phyloP scores from a whole-genome alignment of 2,329 filamentous ascomycete genomes.

The Epichloe festucae region DNA sequence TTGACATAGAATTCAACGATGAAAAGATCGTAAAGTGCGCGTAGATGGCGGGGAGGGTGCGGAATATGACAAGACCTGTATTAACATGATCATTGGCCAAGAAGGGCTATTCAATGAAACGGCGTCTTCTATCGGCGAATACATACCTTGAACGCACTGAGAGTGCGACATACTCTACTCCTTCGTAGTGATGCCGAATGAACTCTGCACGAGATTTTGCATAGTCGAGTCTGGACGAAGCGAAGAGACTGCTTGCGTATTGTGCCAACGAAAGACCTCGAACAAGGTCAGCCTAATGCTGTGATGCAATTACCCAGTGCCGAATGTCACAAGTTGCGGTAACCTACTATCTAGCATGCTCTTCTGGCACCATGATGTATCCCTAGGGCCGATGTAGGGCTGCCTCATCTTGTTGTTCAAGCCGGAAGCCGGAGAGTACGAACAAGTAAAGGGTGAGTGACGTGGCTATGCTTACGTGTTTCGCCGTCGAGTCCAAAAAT shows the following conservation, averaged over 20 bases:
- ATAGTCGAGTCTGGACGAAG: background rate
- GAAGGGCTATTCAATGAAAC: background rate
- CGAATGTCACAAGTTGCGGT: background rate
- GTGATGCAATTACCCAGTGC: background rate
- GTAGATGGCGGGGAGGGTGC: conserved; percentile 17
- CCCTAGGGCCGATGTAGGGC: too few relatives aligned
- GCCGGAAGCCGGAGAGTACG: too few relatives aligned
- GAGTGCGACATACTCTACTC: background rate
- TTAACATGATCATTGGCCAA: conserved; percentile 16
- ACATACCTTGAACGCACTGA: background rate
- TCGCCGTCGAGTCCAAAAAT: too few relatives aligned
- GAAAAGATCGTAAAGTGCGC: conserved; percentile 55
- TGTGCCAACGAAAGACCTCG: too few relatives aligned
- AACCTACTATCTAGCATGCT: background rate
- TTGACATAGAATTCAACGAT: conserved; percentile 75
- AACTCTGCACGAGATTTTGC: background rate
- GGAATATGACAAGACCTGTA: conserved; percentile 19
- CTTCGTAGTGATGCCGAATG: background rate
- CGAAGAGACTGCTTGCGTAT: background rate
- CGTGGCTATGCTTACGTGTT: too few relatives aligned
- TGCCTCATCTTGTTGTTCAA: too few relatives aligned
- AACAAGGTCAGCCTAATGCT: background rate
- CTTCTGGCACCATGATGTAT: too few relatives aligned
- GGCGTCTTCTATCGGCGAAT: background rate
- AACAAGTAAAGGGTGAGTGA: too few relatives aligned